Evolutionary conservation across 768 basidiomycete species (phyloP).

Genomic region (Tricholoma sp.): DNA sequence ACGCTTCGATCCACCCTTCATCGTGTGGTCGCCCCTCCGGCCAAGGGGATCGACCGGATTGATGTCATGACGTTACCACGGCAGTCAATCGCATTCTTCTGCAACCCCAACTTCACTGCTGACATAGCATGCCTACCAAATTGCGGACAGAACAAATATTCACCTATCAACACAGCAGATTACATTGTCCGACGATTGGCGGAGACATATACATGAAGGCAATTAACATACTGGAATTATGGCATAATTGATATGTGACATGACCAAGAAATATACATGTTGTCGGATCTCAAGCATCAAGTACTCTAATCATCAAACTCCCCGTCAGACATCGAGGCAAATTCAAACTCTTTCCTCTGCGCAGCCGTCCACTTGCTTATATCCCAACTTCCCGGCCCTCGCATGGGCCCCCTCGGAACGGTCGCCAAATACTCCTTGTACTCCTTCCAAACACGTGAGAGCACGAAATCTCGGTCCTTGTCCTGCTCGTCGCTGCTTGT

Average conservation of each 20-base stretch:
- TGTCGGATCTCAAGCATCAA: neutral
- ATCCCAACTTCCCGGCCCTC: slow-evolving; percentile 30
- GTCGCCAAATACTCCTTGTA: slow-evolving; percentile 26
- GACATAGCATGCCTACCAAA: slow-evolving; percentile 69
- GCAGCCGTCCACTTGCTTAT: slow-evolving; percentile 28
- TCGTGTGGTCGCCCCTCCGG: slow-evolving; percentile 72
- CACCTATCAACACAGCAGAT: slow-evolving; percentile 64
- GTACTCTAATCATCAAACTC: slow-evolving; percentile 5
- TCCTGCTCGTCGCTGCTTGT: slow-evolving; percentile 19
- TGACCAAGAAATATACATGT: neutral
- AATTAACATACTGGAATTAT: neutral
- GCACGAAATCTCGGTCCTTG: slow-evolving; percentile 19
- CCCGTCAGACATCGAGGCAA: slow-evolving; percentile 11
- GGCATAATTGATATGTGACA: slow-evolving; percentile 3
- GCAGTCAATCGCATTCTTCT: slow-evolving; percentile 85
- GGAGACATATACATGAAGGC: slow-evolving; percentile 45
- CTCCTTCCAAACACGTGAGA: slow-evolving; percentile 33
- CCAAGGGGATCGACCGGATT: slow-evolving; percentile 38
- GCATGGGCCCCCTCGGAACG: slow-evolving; percentile 21
- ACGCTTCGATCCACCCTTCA: slow-evolving; percentile 75
- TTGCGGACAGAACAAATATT: slow-evolving; percentile 58
- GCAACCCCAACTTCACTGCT: slow-evolving; percentile 71
- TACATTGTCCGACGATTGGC: slow-evolving; percentile 72
- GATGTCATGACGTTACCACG: slow-evolving; percentile 59
- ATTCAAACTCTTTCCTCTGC: slow-evolving; percentile 26